These are phyloP conservation scores for Phytophthora pistaciae DNA, from an alignment of 352 stramenopile species.

Conservation along the genomic window DNA sequence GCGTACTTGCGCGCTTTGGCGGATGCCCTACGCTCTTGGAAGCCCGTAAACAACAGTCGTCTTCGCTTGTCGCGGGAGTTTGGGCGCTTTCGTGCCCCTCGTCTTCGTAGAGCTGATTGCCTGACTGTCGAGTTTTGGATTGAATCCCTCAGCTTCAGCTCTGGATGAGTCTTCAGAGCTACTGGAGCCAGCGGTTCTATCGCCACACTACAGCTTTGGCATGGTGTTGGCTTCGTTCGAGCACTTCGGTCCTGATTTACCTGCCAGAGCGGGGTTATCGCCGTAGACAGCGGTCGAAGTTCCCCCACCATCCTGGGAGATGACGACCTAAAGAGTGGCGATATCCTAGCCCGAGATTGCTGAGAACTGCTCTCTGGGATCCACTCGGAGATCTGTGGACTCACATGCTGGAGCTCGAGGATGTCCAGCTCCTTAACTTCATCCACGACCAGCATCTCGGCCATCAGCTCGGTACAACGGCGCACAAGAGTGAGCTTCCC, in stretches of 20 bases:
- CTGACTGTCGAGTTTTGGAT: conserved; percentile 1
- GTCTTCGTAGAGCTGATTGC: conserved; percentile 1
- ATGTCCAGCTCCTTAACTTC: conserved; percentile 44
- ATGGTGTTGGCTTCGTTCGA: background rate
- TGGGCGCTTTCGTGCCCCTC: conserved; percentile 10
- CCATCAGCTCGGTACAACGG: conserved; percentile 20
- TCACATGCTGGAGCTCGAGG: conserved; percentile 35
- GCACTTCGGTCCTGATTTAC: conserved; percentile 7
- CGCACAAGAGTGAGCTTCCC: conserved; percentile 35
- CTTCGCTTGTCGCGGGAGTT: conserved; percentile 8
- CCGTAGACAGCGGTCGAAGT: conserved; percentile 17
- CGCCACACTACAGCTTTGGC: background rate
- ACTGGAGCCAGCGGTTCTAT: background rate
- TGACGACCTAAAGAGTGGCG: background rate
- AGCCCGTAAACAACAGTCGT: conserved; percentile 7
- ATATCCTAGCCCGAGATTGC: conserved; percentile 6
- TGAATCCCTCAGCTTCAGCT: conserved; percentile 17
- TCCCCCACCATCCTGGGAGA: conserved; percentile 15
- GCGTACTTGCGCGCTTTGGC: conserved; percentile 15
- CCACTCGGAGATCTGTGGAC: conserved; percentile 2
- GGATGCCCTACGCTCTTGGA: conserved; percentile 7
- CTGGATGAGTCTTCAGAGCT: background rate
- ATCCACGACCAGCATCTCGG: conserved; percentile 17
- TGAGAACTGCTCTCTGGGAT: conserved; percentile 2
- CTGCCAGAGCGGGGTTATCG: conserved; percentile 14